Evolutionary conservation across 1,139 yeast genomes (phyloP), one percentile per base, ranked within the genome.

Genomic region (Entelexis sorbosivorans): DNA sequence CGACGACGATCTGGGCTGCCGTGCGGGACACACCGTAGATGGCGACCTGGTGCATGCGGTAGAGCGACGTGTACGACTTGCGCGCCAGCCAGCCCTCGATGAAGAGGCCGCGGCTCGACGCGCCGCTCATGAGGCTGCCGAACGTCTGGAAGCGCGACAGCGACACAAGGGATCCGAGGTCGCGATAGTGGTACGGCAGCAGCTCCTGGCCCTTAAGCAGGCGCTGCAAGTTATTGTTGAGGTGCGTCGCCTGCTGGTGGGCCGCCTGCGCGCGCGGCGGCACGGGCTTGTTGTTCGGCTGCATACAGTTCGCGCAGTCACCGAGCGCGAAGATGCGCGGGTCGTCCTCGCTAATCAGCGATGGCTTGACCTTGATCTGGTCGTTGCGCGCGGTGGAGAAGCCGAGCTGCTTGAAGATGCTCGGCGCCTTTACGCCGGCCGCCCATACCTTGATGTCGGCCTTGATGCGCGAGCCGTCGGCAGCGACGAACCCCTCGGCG

Each of bases 231-330:
- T 40, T 40, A n/a, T 29, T 19, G 34, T 40, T 40, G 17, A 40
- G 34, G 19, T 40, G 44, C 10, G 34, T 17, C 5, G 44, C 44
- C 34, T 28, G 34, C 20, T 40, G 44, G 44, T 40, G 44, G 34
- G 44, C 44, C 16, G 44, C 44, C 44, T 40, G 44, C 8, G 44
- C 44, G 29, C 44, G 44, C 16, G 44, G 44, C 24, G 44, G 44
- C n/a, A 40, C 44, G 14, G 44, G 44, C 26, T 13, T 16, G 26
- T 40, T 29, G 26, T 40, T 24, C 14, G 33, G 34, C 44, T 40
- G 44, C 17, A 40, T 40, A 24, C 44, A 40, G 34, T 40, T 40
- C 11, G 44, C 44, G 19, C 44, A 40, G 44, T 40, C 44, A 26
- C 44, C 44, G 9, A 40, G 16, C 6, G 44, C 44, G 26, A 40